Percentiles rank a stretch among this genome's conserved stretches.
Evolutionary conservation across 2,329 filamentous ascomycete species (phyloP).

Genomic region (Myrmaecium sp.): DNA sequence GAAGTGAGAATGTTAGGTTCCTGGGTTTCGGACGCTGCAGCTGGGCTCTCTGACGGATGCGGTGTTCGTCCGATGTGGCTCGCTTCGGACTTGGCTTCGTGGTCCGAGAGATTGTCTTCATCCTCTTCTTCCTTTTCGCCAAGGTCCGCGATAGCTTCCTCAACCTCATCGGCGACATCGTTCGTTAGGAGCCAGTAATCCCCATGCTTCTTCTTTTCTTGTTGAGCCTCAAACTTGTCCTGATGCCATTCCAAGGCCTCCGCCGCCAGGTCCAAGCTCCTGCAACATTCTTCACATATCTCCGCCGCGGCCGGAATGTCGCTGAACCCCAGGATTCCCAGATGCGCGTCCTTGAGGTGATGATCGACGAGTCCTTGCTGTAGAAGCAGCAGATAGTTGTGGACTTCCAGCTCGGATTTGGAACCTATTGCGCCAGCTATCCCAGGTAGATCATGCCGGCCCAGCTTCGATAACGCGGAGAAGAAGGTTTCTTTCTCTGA

Average conservation of each 20-base stretch:
- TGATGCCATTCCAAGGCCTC: slow-evolving; percentile 49
- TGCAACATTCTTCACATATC: slow-evolving; percentile 47
- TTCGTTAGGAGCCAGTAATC: slow-evolving; percentile 47
- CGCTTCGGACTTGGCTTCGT: not conserved
- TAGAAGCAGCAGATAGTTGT: slow-evolving; percentile 50
- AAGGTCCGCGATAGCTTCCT: slow-evolving; percentile 10
- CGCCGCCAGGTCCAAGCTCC: slow-evolving; percentile 49
- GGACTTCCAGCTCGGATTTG: slow-evolving; percentile 61
- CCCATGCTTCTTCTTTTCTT: slow-evolving; percentile 45
- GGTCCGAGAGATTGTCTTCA: slow-evolving; percentile 1
- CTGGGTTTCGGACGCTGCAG: slow-evolving; percentile 1
- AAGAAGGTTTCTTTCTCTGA: slow-evolving; percentile 59
- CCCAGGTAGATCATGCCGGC: slow-evolving; percentile 41
- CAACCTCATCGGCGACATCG: slow-evolving; percentile 18
- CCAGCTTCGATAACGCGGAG: slow-evolving; percentile 44
- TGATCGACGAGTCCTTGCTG: slow-evolving; percentile 28
- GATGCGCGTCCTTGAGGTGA: slow-evolving; percentile 15
- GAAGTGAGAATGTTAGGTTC: slow-evolving; percentile 9
- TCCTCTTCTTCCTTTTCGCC: slow-evolving; percentile 3
- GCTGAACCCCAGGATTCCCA: slow-evolving; percentile 26
- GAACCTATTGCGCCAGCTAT: slow-evolving; percentile 48
- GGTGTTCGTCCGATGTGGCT: not conserved
- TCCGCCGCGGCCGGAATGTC: slow-evolving; percentile 60
- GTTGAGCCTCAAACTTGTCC: slow-evolving; percentile 41
- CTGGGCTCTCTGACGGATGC: not conserved